A percentile compares a stretch with the other conserved stretches of the same genome.
Conservation (phyloP, 129 eudicot genomes). For the Flaveria ramosissima region DNA sequence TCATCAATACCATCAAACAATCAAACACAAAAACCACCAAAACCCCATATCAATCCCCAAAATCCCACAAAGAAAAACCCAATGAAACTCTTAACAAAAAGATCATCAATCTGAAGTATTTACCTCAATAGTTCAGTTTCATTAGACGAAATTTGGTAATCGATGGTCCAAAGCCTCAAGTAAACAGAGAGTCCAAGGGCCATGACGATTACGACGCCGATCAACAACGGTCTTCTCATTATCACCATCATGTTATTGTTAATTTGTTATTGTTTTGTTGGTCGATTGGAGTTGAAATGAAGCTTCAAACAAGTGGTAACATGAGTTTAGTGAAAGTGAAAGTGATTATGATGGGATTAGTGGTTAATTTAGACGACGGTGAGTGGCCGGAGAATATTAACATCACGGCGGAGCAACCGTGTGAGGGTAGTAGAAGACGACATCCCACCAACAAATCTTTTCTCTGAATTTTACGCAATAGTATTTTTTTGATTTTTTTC, state of each 20-base stretch:
- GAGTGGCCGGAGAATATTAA: slow-evolving; percentile 4
- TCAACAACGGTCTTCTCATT: slow-evolving; percentile 41
- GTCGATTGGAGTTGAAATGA: slow-evolving; percentile 15
- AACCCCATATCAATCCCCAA: background rate
- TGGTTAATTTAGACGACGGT: slow-evolving; percentile 20
- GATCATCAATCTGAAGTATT: background rate
- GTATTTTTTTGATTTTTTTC: background rate
- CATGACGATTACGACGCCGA: slow-evolving; percentile 56
- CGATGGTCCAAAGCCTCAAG: slow-evolving; percentile 81
- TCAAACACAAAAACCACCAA: background rate
- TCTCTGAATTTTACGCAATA: background rate
- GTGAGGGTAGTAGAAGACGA: slow-evolving; percentile 21
- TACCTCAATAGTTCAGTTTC: slow-evolving; percentile 76
- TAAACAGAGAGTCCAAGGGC: slow-evolving; percentile 65
- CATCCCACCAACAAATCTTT: slow-evolving; percentile 24
- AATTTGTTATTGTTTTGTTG: background rate
- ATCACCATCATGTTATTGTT: slow-evolving; percentile 26
- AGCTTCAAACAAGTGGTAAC: background rate
- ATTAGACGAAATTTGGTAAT: slow-evolving; percentile 61
- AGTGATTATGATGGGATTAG: slow-evolving; percentile 16
- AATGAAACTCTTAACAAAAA: background rate
- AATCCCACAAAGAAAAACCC: background rate
- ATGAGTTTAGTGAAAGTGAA: background rate
- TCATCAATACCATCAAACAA: background rate
- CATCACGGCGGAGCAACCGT: slow-evolving; percentile 38